Evolutionary conservation across 805 yeast genomes (phyloP), one percentile per base, ranked within the genome.

Genomic region (Maudiozyma turicensis): DNA sequence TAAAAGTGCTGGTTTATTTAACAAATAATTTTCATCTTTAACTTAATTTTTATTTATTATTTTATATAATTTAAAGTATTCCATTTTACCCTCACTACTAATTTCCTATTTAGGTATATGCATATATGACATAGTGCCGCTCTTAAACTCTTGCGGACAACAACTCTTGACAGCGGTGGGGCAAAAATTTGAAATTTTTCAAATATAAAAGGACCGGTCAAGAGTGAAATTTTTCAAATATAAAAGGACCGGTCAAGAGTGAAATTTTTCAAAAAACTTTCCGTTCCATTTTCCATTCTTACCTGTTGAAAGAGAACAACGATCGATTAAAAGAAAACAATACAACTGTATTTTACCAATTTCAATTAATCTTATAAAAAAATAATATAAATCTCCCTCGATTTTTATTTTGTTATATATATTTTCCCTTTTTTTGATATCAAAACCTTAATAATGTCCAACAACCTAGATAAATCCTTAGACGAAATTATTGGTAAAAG

Each of bases 391-490:
- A 44, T 28, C 45, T 45, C 45, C 46, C 46, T 44, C 45, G 9
- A 15, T 32, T 39, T 40, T 15, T 43, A 38, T 45, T 30, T 32
- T 29, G 5, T 32, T 15, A 38, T 15, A 7, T 38, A 13, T 35
- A 6, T 35, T 35, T 35, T 35, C 41, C 30, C 41, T 15, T n/a
- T 39, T 15, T 38, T 14, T 15, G 15, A 45, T 46, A 39, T n/a
- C n/a, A 38, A 11, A 32, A 31, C 34, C 32, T 45, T 42, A 39
- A 65, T 47, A 50, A 86, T 84, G 90, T 84, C 95, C 66, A 76
- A 84, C 55, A 77, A 85, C 61, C 78, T 91, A 72, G 96, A 91
- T 72, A 85, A 86, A 73, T 87, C 97, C 45, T 80, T 91, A 64
- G 99, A 91, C 74, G 97, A 89, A 61, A 91, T 91, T 68, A 86